A percentile compares a stretch with the other conserved stretches of the same genome.
phyloP scores from a whole-genome alignment of 192 early-diverging fungal genomes.

The Backusella westeae region DNA sequence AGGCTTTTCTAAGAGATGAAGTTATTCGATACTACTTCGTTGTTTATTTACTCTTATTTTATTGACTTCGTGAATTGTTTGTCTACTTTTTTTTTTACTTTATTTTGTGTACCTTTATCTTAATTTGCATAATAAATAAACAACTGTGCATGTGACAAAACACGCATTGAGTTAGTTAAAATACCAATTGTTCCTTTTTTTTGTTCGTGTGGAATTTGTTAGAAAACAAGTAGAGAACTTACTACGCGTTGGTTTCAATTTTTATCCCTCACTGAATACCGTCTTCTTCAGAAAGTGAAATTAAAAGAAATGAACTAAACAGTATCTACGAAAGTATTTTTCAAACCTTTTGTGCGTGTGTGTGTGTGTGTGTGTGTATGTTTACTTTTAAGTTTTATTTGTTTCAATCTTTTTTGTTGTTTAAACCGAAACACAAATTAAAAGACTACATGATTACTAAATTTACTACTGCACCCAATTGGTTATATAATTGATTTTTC shows the following conservation, averaged over 20 bases:
- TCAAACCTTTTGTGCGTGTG: neutral
- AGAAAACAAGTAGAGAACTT: neutral
- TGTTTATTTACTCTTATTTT: neutral
- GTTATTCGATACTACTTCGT: neutral
- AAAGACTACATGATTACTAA: neutral
- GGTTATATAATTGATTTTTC: neutral
- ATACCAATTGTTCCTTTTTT: neutral
- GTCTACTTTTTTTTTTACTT: neutral
- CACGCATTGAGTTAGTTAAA: neutral
- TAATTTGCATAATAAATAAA: neutral
- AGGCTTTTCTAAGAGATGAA: neutral
- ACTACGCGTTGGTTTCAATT: neutral
- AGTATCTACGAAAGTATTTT: neutral
- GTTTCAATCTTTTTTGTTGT: neutral
- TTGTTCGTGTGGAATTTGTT: neutral
- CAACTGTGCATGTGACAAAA: neutral
- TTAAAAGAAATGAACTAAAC: neutral
- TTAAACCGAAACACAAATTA: neutral
- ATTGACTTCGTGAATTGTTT: neutral
- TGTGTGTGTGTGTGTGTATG: neutral
- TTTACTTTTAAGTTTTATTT: neutral
- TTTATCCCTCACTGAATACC: neutral
- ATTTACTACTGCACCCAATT: neutral
- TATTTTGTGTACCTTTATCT: neutral
- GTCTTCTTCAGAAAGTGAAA: neutral